These are phyloP conservation scores for Didymella lethalis DNA, from an alignment of 2,329 filamentous ascomycete genomes.

Conservation along the genomic window DNA sequence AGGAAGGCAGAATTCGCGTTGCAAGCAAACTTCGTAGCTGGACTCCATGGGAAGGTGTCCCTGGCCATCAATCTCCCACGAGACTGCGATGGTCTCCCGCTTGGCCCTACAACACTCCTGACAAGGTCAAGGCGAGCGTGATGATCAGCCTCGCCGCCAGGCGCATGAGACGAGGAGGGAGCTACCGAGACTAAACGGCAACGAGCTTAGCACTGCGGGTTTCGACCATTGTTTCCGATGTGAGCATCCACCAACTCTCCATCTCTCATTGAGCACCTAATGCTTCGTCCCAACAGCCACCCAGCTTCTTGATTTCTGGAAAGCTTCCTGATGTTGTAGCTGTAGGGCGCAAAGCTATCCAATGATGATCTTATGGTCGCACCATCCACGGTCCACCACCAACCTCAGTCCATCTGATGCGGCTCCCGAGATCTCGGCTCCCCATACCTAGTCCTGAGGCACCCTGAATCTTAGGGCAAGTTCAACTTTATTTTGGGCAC, in stretches of 20 bases:
- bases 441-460: conserved; percentile 21
- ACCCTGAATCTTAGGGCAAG: conserved; percentile 14
- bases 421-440: conserved; percentile 22
- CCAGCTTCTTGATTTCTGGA: too few relatives aligned
- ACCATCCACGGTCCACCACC: conserved; percentile 7
- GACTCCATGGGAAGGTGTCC: background rate
- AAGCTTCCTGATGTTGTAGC: background rate
- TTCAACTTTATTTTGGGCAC: conserved; percentile 23
- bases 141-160: conserved; percentile 5
- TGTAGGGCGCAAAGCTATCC: background rate
- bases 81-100: background rate
- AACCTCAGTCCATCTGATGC: conserved; percentile 8
- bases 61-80: background rate
- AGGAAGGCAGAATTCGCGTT: background rate
- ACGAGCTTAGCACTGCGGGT: conserved; percentile 10
- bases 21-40: background rate
- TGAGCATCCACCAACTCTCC: conserved; percentile 17
- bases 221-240: conserved; percentile 20
- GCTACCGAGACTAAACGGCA: conserved; percentile 12
- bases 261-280: conserved; percentile 1
- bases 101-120: background rate
- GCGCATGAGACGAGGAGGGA: conserved; percentile 2
- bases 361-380: background rate
- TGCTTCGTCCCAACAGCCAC: background rate
- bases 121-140: background rate